Conservation (phyloP, 2,329 filamentous ascomycete species). For the Verticillium isaacii region DNA sequence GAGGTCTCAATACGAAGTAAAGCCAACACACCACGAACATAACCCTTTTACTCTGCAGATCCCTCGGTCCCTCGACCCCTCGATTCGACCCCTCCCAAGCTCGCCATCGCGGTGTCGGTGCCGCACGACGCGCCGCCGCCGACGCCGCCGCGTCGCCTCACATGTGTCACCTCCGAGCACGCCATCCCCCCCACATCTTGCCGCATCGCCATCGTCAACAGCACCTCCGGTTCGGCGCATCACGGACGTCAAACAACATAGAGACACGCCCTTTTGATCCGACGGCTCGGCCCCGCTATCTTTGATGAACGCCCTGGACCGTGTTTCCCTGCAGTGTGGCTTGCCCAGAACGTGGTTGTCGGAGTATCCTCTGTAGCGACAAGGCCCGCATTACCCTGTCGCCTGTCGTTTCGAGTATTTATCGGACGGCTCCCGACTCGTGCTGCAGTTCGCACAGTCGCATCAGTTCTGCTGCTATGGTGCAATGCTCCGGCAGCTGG, state of each 20-base stretch:
- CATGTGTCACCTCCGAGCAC: constrained; percentile 7
- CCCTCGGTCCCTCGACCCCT: not conserved
- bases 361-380: too few species aligned
- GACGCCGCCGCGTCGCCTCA: not conserved
- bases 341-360: not conserved
- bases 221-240: not conserved
- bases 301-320: not conserved
- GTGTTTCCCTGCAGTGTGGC: not conserved
- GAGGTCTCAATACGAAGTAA: not conserved
- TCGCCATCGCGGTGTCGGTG: not conserved
- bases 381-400: not conserved
- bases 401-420: not conserved
- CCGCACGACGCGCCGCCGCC: not conserved
- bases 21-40: not conserved
- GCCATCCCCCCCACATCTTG: constrained; percentile 14
- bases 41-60: not conserved
- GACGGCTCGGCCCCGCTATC: not conserved
- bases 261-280: not conserved
- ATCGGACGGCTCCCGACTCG: not conserved
- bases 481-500: not conserved
- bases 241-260: not conserved
- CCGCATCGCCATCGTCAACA: constrained; percentile 1
- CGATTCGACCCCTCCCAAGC: not conserved
- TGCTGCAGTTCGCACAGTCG: not conserved
- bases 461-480: not conserved